Base-by-base conservation (phyloP, 2,329 filamentous ascomycete species). In the Claviceps spartinae region DNA sequence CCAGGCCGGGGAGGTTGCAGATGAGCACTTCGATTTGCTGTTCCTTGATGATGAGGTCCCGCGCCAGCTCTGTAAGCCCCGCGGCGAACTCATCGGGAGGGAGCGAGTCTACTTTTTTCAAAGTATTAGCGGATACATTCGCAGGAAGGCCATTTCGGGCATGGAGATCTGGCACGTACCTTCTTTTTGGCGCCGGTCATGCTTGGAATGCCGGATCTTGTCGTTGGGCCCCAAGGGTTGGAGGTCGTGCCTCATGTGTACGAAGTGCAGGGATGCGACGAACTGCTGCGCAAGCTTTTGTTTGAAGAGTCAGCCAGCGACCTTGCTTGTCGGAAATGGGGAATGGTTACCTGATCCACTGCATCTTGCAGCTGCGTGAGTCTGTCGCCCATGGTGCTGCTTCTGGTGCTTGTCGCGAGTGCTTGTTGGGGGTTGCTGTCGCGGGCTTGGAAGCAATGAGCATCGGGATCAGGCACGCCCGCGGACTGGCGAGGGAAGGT, bases 351-450 rank as follows among this genome's bases (percentile, higher is more conserved):
- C 76, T 89, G 82, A 62, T 93, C 87, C 55, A 91, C 79, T 67
- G 86, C 83, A 71, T 93, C 86, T 68, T 94, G 88, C 53, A 93
- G 74, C 66, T 93, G 87, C 1, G 88, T 91, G 53, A 94, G 75
- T 56, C 84, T 76, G 64, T 94, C 88, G 30, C 78, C 77, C 82
- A 88, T 88, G 6, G 57, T 67, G 56, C 18, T 16, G 36, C 20
- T 34, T 34, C 43, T 22, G 38, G 36, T 14, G 34, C n/a, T 47
- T 5, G n/a, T 38, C 30, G 45, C 30, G 18, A 9, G 45, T 14
- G 4, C 24, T 34, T 34, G 30, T 34, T 34, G 30, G 30, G 30
- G 9, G 30, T 11, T 34, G 9, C 30, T 34, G 30, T 34, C 30
- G 30, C 6, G 5, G 7, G 3, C 7, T 20, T 4, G 42, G 14